These are phyloP conservation scores for Furcasterigmium furcatum DNA, from an alignment of 2,329 filamentous ascomycete genomes.

Conservation along the genomic window DNA sequence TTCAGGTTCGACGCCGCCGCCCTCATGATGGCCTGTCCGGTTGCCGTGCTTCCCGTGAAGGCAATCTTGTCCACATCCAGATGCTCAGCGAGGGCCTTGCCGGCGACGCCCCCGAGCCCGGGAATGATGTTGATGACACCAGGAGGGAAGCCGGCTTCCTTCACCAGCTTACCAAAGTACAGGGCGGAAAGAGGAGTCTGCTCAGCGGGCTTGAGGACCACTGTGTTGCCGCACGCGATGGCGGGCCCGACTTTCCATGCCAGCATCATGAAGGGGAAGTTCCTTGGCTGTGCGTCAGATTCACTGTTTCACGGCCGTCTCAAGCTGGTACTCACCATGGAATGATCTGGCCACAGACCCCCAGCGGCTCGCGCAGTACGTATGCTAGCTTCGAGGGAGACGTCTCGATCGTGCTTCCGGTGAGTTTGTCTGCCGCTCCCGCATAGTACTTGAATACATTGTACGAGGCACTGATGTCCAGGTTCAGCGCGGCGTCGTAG, in stretches of 20 bases:
- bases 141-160: slow-evolving; percentile 68
- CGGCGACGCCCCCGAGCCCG: slow-evolving; percentile 60
- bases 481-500: slow-evolving; percentile 40
- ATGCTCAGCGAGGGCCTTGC: slow-evolving; percentile 61
- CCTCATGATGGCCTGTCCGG: slow-evolving; percentile 67
- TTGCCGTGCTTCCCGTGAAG: slow-evolving; percentile 67
- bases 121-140: slow-evolving; percentile 72
- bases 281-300: slow-evolving; percentile 23
- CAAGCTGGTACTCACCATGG: slow-evolving; percentile 29
- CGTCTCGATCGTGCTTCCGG: slow-evolving; percentile 65
- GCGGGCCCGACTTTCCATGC: slow-evolving; percentile 68
- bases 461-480: slow-evolving; percentile 45
- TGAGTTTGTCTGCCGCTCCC: slow-evolving; percentile 68
- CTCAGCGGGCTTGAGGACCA: slow-evolving; percentile 57
- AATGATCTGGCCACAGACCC: slow-evolving; percentile 65
- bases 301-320: neutral
- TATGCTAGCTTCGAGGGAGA: slow-evolving; percentile 63
- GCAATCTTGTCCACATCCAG: slow-evolving; percentile 65
- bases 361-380: slow-evolving; percentile 64
- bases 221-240: slow-evolving; percentile 54
- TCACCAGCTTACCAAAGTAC: slow-evolving; percentile 60
- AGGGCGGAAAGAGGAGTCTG: slow-evolving; percentile 57
- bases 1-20: slow-evolving; percentile 56
- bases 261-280: slow-evolving; percentile 49
- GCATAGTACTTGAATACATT: slow-evolving; percentile 62